phyloP scores from a whole-genome alignment of 176 grass and related monocot species.

The Calamus simplicifolius region DNA sequence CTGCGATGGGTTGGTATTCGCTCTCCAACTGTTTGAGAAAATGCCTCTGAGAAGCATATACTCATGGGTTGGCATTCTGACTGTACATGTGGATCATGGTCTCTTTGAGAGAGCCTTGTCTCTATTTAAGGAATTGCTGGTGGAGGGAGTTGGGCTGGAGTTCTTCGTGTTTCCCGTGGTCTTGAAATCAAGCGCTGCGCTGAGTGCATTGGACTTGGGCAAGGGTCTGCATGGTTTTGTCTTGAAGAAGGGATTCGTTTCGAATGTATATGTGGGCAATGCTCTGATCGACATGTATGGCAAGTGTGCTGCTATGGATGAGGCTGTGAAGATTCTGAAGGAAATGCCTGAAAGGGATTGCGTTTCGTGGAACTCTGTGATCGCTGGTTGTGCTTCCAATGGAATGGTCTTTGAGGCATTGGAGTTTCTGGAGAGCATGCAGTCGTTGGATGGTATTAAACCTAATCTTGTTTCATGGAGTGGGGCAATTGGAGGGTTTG shows the following conservation, averaged over 20 bases:
- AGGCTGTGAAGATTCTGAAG: constrained; percentile 15
- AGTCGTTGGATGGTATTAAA: constrained; percentile 1
- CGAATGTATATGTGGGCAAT: constrained; percentile 21
- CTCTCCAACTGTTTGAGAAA: constrained; percentile 20
- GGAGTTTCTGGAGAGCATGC: constrained; percentile 20
- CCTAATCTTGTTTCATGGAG: constrained; percentile 31
- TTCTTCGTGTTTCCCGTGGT: constrained; percentile 22
- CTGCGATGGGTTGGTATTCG: not conserved
- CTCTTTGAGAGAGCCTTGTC: constrained; percentile 1
- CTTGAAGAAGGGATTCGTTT: constrained; percentile 10
- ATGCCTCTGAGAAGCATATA: constrained; percentile 12
- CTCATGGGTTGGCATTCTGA: constrained; percentile 13
- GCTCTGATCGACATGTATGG: constrained; percentile 28
- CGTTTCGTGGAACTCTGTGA: constrained; percentile 30
- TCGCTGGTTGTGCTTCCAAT: constrained; percentile 20
- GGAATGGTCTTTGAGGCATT: constrained; percentile 18
- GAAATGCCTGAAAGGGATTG: constrained; percentile 16
- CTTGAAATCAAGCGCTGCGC: constrained; percentile 20
- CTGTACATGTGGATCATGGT: constrained; percentile 6
- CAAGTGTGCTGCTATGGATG: constrained; percentile 21
- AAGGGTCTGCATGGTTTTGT: constrained; percentile 17
- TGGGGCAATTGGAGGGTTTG: constrained; percentile 20
- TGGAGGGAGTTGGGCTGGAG: constrained; percentile 9
- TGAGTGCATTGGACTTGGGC: constrained; percentile 14
- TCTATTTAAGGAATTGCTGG: constrained; percentile 11